Conservation (phyloP, 768 basidiomycete genomes). For the Tricholoma sp. region DNA sequence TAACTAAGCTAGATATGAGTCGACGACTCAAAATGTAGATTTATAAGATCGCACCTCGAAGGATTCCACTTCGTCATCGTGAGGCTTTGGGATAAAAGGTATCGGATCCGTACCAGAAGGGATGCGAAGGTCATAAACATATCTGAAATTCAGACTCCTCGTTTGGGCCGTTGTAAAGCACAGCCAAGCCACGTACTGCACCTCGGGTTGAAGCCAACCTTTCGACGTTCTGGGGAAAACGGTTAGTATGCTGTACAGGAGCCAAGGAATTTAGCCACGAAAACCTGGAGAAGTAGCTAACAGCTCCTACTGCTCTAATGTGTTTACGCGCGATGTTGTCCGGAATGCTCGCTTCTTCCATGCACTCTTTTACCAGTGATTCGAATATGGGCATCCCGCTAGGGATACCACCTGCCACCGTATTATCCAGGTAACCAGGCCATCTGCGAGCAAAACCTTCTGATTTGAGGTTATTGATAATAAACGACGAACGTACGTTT, state of each 20-base stretch:
- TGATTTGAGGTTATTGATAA: neutral
- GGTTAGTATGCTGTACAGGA: neutral
- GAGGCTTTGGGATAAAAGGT: constrained; percentile 60
- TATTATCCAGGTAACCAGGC: constrained; percentile 87
- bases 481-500: constrained; percentile 53
- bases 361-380: constrained; percentile 82
- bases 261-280: neutral
- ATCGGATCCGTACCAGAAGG: constrained; percentile 45
- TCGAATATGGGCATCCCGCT: constrained; percentile 70
- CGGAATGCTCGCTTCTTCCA: constrained; percentile 86
- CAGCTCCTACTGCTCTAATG: constrained; percentile 56
- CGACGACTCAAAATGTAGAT: neutral
- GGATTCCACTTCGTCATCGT: constrained; percentile 91
- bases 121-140: constrained; percentile 77
- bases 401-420: constrained; percentile 88
- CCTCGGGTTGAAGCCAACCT: constrained; percentile 85
- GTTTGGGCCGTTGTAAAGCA: neutral
- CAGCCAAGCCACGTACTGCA: constrained; percentile 50
- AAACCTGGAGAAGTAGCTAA: constrained; percentile 81
- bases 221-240: constrained; percentile 39
- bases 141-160: constrained; percentile 39
- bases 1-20: constrained; percentile 41
- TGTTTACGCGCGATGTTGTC: constrained; percentile 57
- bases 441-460: constrained; percentile 41
- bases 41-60: constrained; percentile 58